These are phyloP conservation scores for Zangia roseola DNA, from an alignment of 768 basidiomycete genomes.

Conservation along the genomic window DNA sequence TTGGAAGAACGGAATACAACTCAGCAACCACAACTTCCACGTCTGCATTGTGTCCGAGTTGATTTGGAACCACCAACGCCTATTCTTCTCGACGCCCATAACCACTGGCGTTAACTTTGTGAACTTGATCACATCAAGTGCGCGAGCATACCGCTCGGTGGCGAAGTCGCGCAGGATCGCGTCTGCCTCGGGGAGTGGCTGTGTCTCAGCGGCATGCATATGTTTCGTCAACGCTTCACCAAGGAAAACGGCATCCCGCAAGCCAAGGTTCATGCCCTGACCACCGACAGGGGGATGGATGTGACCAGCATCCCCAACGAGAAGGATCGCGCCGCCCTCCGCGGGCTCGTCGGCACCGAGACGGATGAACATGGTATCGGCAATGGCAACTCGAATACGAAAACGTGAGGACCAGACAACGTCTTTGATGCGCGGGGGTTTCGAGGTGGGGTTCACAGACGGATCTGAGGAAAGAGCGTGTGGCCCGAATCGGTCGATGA, in stretches of 20 bases:
- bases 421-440: conserved; percentile 35
- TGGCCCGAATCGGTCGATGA: conserved; percentile 44
- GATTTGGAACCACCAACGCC: conserved; percentile 29
- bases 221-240: conserved; percentile 42
- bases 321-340: conserved; percentile 20
- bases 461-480: conserved; percentile 35
- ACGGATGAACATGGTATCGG: conserved; percentile 24
- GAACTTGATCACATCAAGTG: conserved; percentile 40
- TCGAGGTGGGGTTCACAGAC: conserved; percentile 31
- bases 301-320: conserved; percentile 50
- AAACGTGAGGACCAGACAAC: conserved; percentile 49
- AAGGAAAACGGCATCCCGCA: conserved; percentile 50
- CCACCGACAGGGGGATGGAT: conserved; percentile 57
- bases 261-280: conserved; percentile 59
- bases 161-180: conserved; percentile 38
- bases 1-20: conserved; percentile 19
- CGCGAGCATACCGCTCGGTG: conserved; percentile 35
- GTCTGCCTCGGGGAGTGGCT: conserved; percentile 25
- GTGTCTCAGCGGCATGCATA: conserved; percentile 17
- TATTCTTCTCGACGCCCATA: conserved; percentile 15
- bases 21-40: conserved; percentile 23
- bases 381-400: conserved; percentile 45
- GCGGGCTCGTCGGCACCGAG: not conserved
- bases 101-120: conserved; percentile 36
- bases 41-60: conserved; percentile 27